These are phyloP conservation scores for Epichloe baconii DNA, from an alignment of 2,329 filamentous ascomycete genomes.

Conservation along the genomic window DNA sequence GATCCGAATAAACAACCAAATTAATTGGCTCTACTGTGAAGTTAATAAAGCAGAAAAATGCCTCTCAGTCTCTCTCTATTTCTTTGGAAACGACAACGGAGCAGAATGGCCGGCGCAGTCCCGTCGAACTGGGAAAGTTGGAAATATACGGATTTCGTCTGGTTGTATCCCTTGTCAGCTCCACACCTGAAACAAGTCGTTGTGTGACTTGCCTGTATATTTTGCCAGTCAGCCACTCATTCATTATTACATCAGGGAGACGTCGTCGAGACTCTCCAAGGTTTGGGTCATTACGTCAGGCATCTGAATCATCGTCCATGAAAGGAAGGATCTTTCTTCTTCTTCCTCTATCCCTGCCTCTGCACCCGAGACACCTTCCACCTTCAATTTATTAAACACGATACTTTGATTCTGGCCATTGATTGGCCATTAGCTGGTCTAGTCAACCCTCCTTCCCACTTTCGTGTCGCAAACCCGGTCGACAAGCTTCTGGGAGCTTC, in stretches of 20 bases:
- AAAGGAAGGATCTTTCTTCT: no score
- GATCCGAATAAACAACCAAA: no score
- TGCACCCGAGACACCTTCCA: no score
- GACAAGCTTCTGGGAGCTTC: background rate
- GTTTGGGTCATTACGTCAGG: background rate
- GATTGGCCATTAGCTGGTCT: background rate
- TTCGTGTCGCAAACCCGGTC: background rate
- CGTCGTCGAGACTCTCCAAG: background rate
- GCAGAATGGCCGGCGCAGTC: background rate
- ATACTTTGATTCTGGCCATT: background rate
- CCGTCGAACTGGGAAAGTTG: background rate
- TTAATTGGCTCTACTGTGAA: no score
- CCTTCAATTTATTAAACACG: no score
- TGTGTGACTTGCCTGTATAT: background rate
- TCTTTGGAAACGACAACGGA: background rate
- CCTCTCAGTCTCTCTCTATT: no score
- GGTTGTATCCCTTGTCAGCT: background rate
- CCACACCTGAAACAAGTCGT: background rate
- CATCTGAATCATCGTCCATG: background rate
- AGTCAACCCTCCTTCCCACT: constrained; percentile 1
- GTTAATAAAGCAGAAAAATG: no score
- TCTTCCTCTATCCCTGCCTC: no score
- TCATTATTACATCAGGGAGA: constrained; percentile 3
- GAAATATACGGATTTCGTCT: background rate
- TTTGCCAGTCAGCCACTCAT: background rate